phyloP scores from a whole-genome alignment of 306 rosid species.

The Glycine latifolia region DNA sequence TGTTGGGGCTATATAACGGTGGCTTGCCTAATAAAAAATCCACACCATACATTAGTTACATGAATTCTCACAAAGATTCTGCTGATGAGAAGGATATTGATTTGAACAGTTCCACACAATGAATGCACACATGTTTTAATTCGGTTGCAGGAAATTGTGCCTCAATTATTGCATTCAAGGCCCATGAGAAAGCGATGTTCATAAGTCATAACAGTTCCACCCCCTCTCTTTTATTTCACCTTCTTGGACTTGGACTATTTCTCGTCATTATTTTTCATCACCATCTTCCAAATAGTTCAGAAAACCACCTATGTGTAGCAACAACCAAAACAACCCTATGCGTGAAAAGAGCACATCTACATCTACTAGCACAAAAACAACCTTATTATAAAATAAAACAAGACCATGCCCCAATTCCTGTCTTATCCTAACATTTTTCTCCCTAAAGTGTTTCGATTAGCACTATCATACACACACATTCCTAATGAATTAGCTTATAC shows the following conservation, averaged over 20 bases:
- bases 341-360: not conserved
- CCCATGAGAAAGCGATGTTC: conserved; percentile 47
- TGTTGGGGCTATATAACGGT: not conserved
- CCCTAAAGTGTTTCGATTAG: not conserved
- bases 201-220: conserved; percentile 21
- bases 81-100: conserved; percentile 42
- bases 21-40: not conserved
- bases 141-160: conserved; percentile 51
- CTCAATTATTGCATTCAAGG: conserved; percentile 46
- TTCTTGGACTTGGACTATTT: not conserved
- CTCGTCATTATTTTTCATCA: conserved; percentile 29
- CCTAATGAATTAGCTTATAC: conserved; percentile 6
- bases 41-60: conserved; percentile 25
- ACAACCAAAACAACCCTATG: conserved; percentile 30
- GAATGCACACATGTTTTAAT: conserved; percentile 37
- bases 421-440: not conserved
- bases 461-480: conserved; percentile 21
- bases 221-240: not conserved
- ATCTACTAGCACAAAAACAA: not conserved
- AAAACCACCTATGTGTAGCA: not conserved
- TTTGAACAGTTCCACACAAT: conserved; percentile 40
- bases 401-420: not conserved
- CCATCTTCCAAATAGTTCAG: conserved; percentile 35
- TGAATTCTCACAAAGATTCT: conserved; percentile 47
- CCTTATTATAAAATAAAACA: conserved; percentile 15